Base-by-base conservation (phyloP, 106 monocot species). In the Gastrodia elata region DNA sequence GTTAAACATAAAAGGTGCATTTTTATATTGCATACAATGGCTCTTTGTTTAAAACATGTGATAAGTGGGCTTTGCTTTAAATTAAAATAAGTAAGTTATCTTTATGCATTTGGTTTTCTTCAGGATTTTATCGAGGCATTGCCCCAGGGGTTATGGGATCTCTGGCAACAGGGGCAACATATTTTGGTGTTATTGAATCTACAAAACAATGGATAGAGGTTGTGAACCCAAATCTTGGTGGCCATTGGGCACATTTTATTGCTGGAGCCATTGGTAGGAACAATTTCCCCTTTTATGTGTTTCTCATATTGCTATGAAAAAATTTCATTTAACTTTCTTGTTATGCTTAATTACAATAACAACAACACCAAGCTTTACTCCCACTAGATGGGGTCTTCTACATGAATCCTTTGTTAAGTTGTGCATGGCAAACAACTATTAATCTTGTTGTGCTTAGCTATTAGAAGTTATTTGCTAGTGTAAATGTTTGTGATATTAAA, bases 181-280 rank as follows among this genome's bases (percentile, higher is more conserved):
- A 96, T 71, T 96, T 96, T 88, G 96, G 92, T 57, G 83, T 92
- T 32, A 96, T 96, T 77, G 96, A 96, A 78, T 96, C 92, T 37
- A 92, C 96, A 15, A 96, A 90, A 48, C 87, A 80, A 75, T 96
- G 84, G 88, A 44, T 96, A 64, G 96, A 96, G 71, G 81, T 83
- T 77, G 72, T 73, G 74, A 90, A 92, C 80, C 96, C 96, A 42
- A 84, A 80, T 38, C 86, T 96, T 39, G 77, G 90, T 43, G 87
- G 92, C 32, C 92, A 92, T 61, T 96, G 92, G 92, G 85, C 90
- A 76, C 96, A 96, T 73, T 96, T 96, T 72, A 86, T 96, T 74
- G 96, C 96, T 25, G 96, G 96, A 77, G 96, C 82, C 39, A 76
- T 92, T 78, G 96, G 96, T 96, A 65, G 76, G 77, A 13, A 79